A percentile compares a stretch with the other conserved stretches of the same genome.
Evolutionary conservation across 73 alveolate species (phyloP).

Genomic region (Effrenium voratum): DNA sequence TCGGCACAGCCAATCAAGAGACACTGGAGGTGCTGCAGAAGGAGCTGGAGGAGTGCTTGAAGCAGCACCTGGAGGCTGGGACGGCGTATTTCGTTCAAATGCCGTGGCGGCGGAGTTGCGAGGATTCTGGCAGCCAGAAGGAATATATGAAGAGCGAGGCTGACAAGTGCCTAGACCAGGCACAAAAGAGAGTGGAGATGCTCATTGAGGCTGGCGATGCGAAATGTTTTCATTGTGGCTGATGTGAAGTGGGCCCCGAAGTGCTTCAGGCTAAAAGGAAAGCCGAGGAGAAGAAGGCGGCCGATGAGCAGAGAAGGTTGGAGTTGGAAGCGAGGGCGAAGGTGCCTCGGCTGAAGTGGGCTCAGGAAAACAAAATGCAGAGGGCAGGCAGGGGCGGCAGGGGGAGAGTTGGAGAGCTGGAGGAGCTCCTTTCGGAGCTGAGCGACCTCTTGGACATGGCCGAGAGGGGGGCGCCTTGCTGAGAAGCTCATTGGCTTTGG

Average conservation of each 20-base stretch:
- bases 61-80: constrained; percentile 51
- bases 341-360: too few relatives aligned
- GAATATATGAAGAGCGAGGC: constrained; percentile 59
- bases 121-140: constrained; percentile 83
- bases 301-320: constrained; percentile 61
- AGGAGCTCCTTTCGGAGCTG: constrained; percentile 56
- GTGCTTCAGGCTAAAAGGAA: constrained; percentile 34
- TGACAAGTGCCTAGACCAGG: constrained; percentile 74
- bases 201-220: constrained; percentile 46
- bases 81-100: background rate
- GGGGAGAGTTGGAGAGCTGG: too few relatives aligned
- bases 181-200: constrained; percentile 43
- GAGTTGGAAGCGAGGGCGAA: constrained; percentile 62
- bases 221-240: background rate
- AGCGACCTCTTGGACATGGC: constrained; percentile 54
- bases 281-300: constrained; percentile 79
- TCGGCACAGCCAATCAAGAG: constrained; percentile 54
- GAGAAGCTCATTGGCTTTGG: background rate
- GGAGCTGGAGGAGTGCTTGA: constrained; percentile 55
- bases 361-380: too few relatives aligned
- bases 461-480: constrained; percentile 55
- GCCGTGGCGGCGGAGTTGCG: background rate
- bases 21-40: constrained; percentile 31
- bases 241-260: background rate
- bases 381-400: too few relatives aligned